Evolutionary conservation across 495 filamentous ascomycete species (phyloP).

Genomic region (Staphylotrichum longicolle): DNA sequence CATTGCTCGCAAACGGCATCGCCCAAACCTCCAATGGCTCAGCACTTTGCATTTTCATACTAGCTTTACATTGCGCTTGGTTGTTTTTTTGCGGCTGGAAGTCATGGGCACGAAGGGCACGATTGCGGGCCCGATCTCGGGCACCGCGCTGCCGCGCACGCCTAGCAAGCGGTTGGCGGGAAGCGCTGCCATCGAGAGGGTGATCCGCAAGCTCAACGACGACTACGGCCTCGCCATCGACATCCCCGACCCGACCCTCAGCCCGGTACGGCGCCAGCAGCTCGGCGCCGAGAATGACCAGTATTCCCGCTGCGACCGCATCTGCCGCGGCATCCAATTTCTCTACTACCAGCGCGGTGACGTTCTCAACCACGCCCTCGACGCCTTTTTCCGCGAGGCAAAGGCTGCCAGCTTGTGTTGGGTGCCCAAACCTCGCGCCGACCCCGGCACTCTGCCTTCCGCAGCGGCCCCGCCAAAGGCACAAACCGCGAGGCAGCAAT

Average conservation of each 20-base stretch:
- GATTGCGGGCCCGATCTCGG: neutral
- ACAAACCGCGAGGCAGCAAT: constrained; percentile 13
- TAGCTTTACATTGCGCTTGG: neutral
- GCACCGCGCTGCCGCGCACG: constrained; percentile 17
- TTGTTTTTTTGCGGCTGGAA: neutral
- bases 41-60: neutral
- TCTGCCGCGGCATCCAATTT: constrained; percentile 21
- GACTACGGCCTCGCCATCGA: constrained; percentile 28
- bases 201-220: constrained; percentile 25
- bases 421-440: constrained; percentile 22
- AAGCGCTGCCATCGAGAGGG: constrained; percentile 5
- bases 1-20: neutral
- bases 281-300: constrained; percentile 16
- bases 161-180: constrained; percentile 20
- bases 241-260: constrained; percentile 24
- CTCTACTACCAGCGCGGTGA: constrained; percentile 22
- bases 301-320: constrained; percentile 18
- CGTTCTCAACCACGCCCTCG: constrained; percentile 16
- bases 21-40: constrained; percentile 1
- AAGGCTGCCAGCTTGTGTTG: constrained; percentile 24
- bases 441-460: constrained; percentile 18
- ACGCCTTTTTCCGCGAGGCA: constrained; percentile 25
- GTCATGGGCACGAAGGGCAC: too few relatives aligned
- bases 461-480: constrained; percentile 18
- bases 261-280: constrained; percentile 19